Conservation (phyloP, 2,329 filamentous ascomycete genomes). For the Sclerotinia trifoliorum region DNA sequence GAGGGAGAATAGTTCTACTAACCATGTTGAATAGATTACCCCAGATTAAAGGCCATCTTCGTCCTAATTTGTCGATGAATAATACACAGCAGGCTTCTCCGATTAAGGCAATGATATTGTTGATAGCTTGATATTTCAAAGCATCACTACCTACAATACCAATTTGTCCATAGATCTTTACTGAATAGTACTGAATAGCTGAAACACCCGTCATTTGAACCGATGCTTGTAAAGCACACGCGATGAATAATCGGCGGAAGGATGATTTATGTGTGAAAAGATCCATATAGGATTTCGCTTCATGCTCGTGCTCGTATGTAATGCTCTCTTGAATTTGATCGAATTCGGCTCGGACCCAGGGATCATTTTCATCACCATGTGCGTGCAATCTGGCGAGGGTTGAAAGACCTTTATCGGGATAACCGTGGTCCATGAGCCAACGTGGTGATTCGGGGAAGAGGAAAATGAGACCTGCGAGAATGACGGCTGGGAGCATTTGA, state of each 20-base stretch:
- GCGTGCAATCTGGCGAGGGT: slow-evolving; percentile 61
- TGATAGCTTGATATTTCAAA: slow-evolving; percentile 64
- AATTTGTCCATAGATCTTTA: slow-evolving; percentile 57
- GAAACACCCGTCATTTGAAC: slow-evolving; percentile 66
- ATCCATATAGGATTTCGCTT: slow-evolving; percentile 61
- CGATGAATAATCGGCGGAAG: slow-evolving; percentile 63
- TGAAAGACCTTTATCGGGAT: slow-evolving; percentile 53
- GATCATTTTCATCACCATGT: slow-evolving; percentile 56
- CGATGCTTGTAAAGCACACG: slow-evolving; percentile 59
- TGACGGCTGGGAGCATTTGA: slow-evolving; percentile 58
- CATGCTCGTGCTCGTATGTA: slow-evolving; percentile 54
- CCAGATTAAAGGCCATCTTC: slow-evolving; percentile 68
- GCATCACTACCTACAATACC: slow-evolving; percentile 57
- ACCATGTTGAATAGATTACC: slow-evolving; percentile 69
- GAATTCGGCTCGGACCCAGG: slow-evolving; percentile 63
- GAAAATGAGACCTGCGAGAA: slow-evolving; percentile 54
- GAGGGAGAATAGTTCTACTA: neutral
- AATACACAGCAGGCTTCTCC: slow-evolving; percentile 60
- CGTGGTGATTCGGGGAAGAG: slow-evolving; percentile 64
- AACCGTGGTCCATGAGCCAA: slow-evolving; percentile 63
- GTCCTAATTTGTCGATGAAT: slow-evolving; percentile 66
- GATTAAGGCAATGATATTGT: slow-evolving; percentile 59
- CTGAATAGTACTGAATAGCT: slow-evolving; percentile 63
- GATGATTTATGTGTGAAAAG: slow-evolving; percentile 58
- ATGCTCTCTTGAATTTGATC: slow-evolving; percentile 64